Conservation (phyloP, 306 rosid genomes). For the Corylus americana region DNA sequence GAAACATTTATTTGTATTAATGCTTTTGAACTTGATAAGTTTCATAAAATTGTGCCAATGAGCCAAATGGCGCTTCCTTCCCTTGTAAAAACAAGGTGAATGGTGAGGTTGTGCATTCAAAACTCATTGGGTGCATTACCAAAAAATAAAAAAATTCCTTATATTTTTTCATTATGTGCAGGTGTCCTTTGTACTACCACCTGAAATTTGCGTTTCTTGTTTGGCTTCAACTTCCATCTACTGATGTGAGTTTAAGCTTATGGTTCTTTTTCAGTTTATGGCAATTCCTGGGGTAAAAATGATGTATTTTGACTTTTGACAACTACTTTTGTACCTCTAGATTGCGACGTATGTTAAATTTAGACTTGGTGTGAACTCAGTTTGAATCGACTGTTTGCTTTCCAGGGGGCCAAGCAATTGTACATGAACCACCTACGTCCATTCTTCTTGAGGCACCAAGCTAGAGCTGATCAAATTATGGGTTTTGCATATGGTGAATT, state of each 20-base stretch:
- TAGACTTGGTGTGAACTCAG: not conserved
- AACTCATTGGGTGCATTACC: not conserved
- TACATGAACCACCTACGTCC: conserved; percentile 74
- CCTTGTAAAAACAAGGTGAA: not conserved
- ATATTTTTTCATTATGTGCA: conserved; percentile 27
- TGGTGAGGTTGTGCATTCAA: not conserved
- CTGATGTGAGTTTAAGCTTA: conserved; percentile 54
- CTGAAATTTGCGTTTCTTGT: conserved; percentile 92
- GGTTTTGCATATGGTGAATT: conserved; percentile 60
- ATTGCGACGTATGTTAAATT: not conserved
- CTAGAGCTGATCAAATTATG: conserved; percentile 57
- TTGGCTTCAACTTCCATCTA: conserved; percentile 95
- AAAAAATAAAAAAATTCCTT: not conserved
- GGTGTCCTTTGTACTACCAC: conserved; percentile 93
- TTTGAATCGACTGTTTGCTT: conserved; percentile 25
- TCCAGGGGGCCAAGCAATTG: conserved; percentile 78
- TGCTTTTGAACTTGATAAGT: not conserved
- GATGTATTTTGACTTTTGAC: not conserved
- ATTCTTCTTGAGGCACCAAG: conserved; percentile 71
- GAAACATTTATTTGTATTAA: not conserved
- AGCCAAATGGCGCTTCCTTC: not conserved
- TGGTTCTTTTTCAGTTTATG: conserved; percentile 4
- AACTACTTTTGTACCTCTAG: not conserved
- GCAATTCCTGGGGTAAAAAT: conserved; percentile 13
- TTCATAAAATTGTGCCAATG: not conserved